Percentiles rank a stretch among this genome's conserved stretches.
These are phyloP conservation scores for Cyberlindnera galapagoensis DNA, from an alignment of 805 yeast genomes.

Conservation along the genomic window DNA sequence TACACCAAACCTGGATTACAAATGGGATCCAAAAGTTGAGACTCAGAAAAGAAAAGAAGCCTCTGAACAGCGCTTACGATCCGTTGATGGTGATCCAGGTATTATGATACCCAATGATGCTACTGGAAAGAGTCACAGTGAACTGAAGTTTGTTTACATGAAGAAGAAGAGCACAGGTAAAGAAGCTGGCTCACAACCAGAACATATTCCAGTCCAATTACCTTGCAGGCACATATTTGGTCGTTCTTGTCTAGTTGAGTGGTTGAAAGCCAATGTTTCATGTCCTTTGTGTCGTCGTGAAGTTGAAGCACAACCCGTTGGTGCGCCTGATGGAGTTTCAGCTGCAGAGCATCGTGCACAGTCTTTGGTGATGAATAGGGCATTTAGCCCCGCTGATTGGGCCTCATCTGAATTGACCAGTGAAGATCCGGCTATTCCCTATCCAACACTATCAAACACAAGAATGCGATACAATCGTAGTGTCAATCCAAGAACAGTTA, in stretches of 20 bases:
- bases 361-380: slow-evolving; percentile 12
- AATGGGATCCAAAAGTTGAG: slow-evolving; percentile 2
- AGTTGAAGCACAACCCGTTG: slow-evolving; percentile 14
- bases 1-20: slow-evolving; percentile 1
- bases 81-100: slow-evolving; percentile 14
- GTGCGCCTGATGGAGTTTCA: slow-evolving; percentile 1
- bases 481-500: slow-evolving; percentile 2
- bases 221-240: slow-evolving; percentile 90
- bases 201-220: slow-evolving; percentile 64
- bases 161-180: background rate
- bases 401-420: slow-evolving; percentile 6
- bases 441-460: slow-evolving; percentile 10
- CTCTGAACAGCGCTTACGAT: slow-evolving; percentile 2
- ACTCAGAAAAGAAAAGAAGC: slow-evolving; percentile 7
- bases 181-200: slow-evolving; percentile 3
- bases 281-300: slow-evolving; percentile 69
- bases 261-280: slow-evolving; percentile 45
- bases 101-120: slow-evolving; percentile 14
- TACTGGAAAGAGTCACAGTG: slow-evolving; percentile 9
- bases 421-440: slow-evolving; percentile 18
- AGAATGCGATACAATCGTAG: background rate
- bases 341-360: slow-evolving; percentile 7
- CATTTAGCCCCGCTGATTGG: slow-evolving; percentile 18
- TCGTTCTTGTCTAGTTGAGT: slow-evolving; percentile 67
- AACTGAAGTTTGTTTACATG: slow-evolving; percentile 4